Evolutionary conservation across 2,329 filamentous ascomycete species (phyloP).

Genomic region (Pseudocercospora macadamiae): DNA sequence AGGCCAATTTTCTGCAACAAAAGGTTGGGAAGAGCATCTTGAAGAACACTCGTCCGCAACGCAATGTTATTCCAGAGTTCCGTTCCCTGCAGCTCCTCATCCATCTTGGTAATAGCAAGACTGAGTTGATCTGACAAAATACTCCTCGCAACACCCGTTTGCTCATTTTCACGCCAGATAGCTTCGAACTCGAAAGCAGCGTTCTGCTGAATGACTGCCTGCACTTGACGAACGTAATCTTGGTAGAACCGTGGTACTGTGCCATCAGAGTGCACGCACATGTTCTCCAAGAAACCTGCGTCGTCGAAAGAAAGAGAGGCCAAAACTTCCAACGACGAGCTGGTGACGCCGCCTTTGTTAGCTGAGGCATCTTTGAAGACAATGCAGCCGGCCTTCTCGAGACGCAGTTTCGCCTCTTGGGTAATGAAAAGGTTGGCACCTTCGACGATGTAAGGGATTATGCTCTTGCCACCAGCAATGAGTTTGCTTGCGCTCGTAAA

Average conservation of each 20-base stretch:
- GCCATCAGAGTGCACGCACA: slow-evolving; percentile 82
- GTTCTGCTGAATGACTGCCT: slow-evolving; percentile 87
- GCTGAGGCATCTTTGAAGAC: slow-evolving; percentile 97
- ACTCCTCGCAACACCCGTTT: slow-evolving; percentile 77
- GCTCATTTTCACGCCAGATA: slow-evolving; percentile 91
- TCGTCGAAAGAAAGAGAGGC: slow-evolving; percentile 95
- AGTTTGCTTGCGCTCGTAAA: slow-evolving; percentile 83
- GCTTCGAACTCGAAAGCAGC: slow-evolving; percentile 94
- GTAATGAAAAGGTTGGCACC: slow-evolving; percentile 99
- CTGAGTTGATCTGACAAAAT: slow-evolving; percentile 91
- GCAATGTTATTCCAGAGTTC: slow-evolving; percentile 85
- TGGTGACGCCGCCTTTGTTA: slow-evolving; percentile 98
- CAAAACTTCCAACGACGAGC: slow-evolving; percentile 92
- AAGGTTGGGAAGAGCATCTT: slow-evolving; percentile 82
- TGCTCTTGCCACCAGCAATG: slow-evolving; percentile 84
- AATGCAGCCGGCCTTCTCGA: slow-evolving; percentile 93
- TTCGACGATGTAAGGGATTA: slow-evolving; percentile 93
- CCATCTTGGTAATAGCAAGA: slow-evolving; percentile 89
- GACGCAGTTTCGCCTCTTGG: slow-evolving; percentile 91
- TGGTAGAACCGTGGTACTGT: slow-evolving; percentile 88
- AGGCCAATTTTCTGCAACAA: slow-evolving; percentile 88
- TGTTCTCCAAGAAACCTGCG: slow-evolving; percentile 81
- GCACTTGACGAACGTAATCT: slow-evolving; percentile 87
- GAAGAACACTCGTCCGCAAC: slow-evolving; percentile 76
- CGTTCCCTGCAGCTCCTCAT: slow-evolving; percentile 93